Evolutionary conservation across 208 protist genomes (phyloP).

Genomic region (Leishmania major): DNA sequence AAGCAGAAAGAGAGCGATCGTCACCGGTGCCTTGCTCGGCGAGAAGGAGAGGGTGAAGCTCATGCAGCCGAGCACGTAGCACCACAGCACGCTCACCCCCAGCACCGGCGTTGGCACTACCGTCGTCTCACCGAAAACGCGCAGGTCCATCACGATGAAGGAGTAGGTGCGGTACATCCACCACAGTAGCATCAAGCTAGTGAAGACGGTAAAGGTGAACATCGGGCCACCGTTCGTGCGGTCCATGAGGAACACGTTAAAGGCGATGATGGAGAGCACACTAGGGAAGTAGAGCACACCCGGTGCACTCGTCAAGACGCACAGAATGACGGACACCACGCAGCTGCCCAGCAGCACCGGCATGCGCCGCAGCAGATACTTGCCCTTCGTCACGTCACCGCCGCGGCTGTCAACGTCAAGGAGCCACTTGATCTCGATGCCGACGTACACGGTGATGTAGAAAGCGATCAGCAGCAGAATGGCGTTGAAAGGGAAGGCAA

Average conservation of each 20-base stretch:
- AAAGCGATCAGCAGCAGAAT: conserved; percentile 61
- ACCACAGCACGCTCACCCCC: conserved; percentile 68
- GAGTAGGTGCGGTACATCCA: conserved; percentile 91
- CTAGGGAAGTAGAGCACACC: conserved; percentile 57
- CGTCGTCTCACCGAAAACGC: conserved; percentile 77
- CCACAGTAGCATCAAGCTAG: conserved; percentile 81
- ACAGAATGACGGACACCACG: conserved; percentile 48
- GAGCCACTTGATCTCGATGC: conserved; percentile 52
- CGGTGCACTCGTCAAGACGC: conserved; percentile 45
- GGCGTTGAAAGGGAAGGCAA: conserved; percentile 69
- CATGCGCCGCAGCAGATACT: conserved; percentile 18
- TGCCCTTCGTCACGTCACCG: conserved; percentile 36
- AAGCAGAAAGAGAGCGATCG: conserved; percentile 67
- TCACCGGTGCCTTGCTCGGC: conserved; percentile 45
- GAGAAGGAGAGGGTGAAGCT: conserved; percentile 78
- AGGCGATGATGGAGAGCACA: conserved; percentile 55
- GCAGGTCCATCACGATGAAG: conserved; percentile 83
- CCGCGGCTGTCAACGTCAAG: conserved; percentile 52
- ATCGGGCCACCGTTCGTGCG: conserved; percentile 63
- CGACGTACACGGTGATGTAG: conserved; percentile 56
- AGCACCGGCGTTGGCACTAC: conserved; percentile 67
- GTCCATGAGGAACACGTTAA: conserved; percentile 85
- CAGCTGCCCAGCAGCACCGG: conserved; percentile 47
- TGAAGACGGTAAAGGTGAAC: conserved; percentile 79
- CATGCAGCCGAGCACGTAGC: conserved; percentile 84